Conservation (phyloP, 176 grass and related monocot genomes). For the Oryza meridionalis region DNA sequence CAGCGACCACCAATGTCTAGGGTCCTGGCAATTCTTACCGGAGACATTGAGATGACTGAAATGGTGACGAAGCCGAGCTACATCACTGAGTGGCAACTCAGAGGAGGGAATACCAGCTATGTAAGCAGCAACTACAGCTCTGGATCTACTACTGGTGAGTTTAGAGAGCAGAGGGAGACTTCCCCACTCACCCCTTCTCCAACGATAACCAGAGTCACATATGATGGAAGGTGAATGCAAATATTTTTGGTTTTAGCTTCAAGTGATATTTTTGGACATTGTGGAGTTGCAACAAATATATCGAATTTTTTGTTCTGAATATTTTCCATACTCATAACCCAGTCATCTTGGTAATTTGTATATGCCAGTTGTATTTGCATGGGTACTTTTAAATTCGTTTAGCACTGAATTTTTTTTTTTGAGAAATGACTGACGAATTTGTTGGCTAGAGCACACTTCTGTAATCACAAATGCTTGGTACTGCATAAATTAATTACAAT, state of each 20-base stretch:
- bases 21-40: conserved; percentile 54
- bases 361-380: no score
- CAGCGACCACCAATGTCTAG: conserved; percentile 59
- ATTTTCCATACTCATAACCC: no score
- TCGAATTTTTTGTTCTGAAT: no score
- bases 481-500: not conserved
- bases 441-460: not conserved
- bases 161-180: not conserved
- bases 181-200: not conserved
- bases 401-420: not conserved
- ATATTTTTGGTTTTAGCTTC: not conserved
- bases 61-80: conserved; percentile 52
- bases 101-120: conserved; percentile 30
- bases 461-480: not conserved
- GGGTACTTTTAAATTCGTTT: no score
- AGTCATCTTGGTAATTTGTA: no score
- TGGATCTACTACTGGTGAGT: not conserved
- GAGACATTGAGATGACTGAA: conserved; percentile 41
- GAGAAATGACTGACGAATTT: not conserved
- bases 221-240: no score
- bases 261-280: no score
- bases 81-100: conserved; percentile 60
- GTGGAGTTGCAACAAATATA: no score
- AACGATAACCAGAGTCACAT: not conserved
- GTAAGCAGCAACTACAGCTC: not conserved